A percentile compares a stretch with the other conserved stretches of the same genome.
phyloP scores from a whole-genome alignment of 441 rosid species.

The Pelargonium myrrhifolium region DNA sequence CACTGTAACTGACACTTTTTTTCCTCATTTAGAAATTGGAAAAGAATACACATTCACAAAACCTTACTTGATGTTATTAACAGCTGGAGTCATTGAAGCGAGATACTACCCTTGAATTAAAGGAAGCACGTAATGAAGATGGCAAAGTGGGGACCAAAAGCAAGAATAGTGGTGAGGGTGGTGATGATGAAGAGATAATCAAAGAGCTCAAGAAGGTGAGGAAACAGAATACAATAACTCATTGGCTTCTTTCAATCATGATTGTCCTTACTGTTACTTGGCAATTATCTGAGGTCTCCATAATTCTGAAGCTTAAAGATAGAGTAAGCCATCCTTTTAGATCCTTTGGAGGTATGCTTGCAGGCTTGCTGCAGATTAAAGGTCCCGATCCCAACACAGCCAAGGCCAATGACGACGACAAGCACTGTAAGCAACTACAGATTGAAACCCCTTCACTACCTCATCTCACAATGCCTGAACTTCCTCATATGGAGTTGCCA shows the following conservation, averaged over 20 bases:
- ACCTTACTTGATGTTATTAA: too few species aligned
- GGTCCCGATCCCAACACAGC: not conserved
- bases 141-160: too few species aligned
- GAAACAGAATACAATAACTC: not conserved
- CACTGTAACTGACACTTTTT: too few species aligned
- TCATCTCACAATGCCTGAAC: not conserved
- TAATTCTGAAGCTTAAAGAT: not conserved
- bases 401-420: not conserved
- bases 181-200: not conserved
- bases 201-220: conserved; percentile 7
- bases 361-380: not conserved
- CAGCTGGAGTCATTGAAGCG: too few species aligned
- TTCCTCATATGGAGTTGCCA: not conserved
- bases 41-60: too few species aligned
- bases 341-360: not conserved
- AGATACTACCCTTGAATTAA: too few species aligned
- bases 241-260: conserved; percentile 1
- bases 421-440: not conserved
- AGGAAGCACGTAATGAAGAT: too few species aligned
- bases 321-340: not conserved
- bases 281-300: not conserved
- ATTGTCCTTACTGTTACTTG: not conserved
- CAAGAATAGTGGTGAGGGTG: not conserved
- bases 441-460: not conserved
- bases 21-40: too few species aligned